Base-by-base conservation (phyloP, 176 grass and related monocot species). In the Dendrocalamus sinicus region DNA sequence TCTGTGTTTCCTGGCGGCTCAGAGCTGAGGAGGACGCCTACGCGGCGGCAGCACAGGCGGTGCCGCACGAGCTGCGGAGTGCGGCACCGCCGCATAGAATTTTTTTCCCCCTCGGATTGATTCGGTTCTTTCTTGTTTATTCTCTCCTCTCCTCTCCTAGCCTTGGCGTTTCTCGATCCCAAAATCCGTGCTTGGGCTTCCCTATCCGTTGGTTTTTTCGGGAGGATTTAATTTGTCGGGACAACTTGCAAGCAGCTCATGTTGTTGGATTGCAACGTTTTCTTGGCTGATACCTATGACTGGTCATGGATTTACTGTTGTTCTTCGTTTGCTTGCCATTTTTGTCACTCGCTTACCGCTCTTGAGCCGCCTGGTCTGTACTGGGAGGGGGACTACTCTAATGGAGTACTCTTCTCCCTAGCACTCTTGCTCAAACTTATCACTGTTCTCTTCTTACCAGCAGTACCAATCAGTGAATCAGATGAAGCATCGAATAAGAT, bases 101-200 rank as follows among this genome's bases (percentile, higher is more conserved):
- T n/a, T n/a, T n/a, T n/a, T n/a, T n/a, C n/a, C n/a, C 32, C 32
- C 40, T 58, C 44, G 54, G 65, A 86, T 77, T 46, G 57, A 65
- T 72, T 82, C 37, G 54, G 24, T 50, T 50, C 28, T 0, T 23
- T 22, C 14, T 0, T 59, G 12, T 77, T 26, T 57, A 39, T 39
- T 58, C 15, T 30, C 51, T 26, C 0, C 12, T 35, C 3, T 23
- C 28, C n/a, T 62, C n/a, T 24, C 23, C 5, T 28, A 12, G 30
- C 17, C 17, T 71, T 82, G 72, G 63, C 51, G 51, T 88, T 80
- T 70, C 24, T 88, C n/a, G 8, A 32, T 76, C 50, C 79, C 50
- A 12, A 30, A 88, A 59, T 19, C 19, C 61, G 59, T 73, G 64
- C 77, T 46, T 40, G 46, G 40, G 72, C 73, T 75, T 37, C 76